Evolutionary conservation across 371 early-diverging fungal species (phyloP).

Genomic region (Capillidium heterosporum): DNA sequence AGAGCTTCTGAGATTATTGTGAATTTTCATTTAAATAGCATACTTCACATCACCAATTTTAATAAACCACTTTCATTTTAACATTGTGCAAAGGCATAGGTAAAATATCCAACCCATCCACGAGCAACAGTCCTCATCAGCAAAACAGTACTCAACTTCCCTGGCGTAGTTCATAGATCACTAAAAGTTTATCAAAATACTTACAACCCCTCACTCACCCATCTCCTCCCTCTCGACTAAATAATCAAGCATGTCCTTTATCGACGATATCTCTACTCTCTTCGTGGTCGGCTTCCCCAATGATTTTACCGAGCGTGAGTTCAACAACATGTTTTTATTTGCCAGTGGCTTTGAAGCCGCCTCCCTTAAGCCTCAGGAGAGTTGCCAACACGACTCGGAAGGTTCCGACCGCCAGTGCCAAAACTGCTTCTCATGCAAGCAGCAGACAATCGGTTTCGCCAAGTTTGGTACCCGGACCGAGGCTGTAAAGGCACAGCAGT

Average conservation of each 20-base stretch:
- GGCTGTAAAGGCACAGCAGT: slow-evolving; percentile 71
- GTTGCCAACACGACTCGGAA: slow-evolving; percentile 17
- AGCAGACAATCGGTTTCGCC: slow-evolving; percentile 54
- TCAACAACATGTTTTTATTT: slow-evolving; percentile 94
- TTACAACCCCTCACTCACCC: neutral
- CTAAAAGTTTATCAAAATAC: too few relatives aligned
- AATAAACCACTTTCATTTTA: too few relatives aligned
- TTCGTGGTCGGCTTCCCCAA: slow-evolving; percentile 96
- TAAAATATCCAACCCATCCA: too few relatives aligned
- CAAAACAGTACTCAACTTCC: too few relatives aligned
- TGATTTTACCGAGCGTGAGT: slow-evolving; percentile 91
- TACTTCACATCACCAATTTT: too few relatives aligned
- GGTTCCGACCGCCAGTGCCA: neutral
- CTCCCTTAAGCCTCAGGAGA: slow-evolving; percentile 61
- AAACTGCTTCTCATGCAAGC: neutral
- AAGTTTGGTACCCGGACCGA: slow-evolving; percentile 73
- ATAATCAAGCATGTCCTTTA: neutral
- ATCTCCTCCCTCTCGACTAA: neutral
- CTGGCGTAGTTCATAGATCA: too few relatives aligned
- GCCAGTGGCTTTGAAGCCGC: slow-evolving; percentile 89
- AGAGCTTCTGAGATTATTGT: too few relatives aligned
- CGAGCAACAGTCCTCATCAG: too few relatives aligned
- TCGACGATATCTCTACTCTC: slow-evolving; percentile 71
- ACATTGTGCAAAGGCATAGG: too few relatives aligned
- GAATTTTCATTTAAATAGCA: too few relatives aligned